Conservation (phyloP, 768 basidiomycete genomes). For the Mycena latifolia region DNA sequence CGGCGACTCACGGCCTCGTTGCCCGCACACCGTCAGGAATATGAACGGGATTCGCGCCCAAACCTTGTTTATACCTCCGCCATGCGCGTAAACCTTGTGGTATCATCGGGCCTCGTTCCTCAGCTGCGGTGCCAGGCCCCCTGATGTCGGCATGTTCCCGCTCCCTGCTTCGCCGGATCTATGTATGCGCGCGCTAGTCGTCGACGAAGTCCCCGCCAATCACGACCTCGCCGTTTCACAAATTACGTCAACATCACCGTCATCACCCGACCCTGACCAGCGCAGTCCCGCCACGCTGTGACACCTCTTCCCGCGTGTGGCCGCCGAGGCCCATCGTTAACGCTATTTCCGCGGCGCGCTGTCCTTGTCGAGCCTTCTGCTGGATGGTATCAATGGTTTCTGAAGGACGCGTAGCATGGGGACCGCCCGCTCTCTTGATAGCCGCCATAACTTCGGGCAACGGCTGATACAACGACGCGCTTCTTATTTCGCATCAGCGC, state of each 20-base stretch:
- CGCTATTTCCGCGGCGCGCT: neutral
- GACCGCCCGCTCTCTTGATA: conserved; percentile 26
- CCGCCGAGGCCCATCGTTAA: neutral
- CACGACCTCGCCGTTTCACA: conserved; percentile 14
- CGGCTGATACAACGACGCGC: conserved; percentile 26
- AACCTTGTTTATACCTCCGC: no score
- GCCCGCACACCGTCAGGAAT: no score
- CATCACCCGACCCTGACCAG: conserved; percentile 20
- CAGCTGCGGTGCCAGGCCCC: conserved; percentile 1
- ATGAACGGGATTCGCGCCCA: no score
- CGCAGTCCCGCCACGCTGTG: conserved; percentile 13
- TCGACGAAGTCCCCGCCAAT: conserved; percentile 32
- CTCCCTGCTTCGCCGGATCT: conserved; percentile 18
- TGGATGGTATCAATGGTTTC: conserved; percentile 18
- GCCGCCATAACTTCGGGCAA: conserved; percentile 26
- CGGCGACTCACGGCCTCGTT: no score
- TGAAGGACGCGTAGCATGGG: conserved; percentile 1
- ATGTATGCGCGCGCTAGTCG: conserved; percentile 29
- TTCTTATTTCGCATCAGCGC: conserved; percentile 35
- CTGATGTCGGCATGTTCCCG: conserved; percentile 16
- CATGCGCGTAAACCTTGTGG: no score
- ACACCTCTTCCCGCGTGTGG: neutral
- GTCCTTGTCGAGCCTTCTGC: neutral
- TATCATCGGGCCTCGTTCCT: neutral
- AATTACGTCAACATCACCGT: conserved; percentile 26